These are phyloP conservation scores for Sapria himalayana DNA, from an alignment of 345 rosid genomes.

Conservation along the genomic window DNA sequence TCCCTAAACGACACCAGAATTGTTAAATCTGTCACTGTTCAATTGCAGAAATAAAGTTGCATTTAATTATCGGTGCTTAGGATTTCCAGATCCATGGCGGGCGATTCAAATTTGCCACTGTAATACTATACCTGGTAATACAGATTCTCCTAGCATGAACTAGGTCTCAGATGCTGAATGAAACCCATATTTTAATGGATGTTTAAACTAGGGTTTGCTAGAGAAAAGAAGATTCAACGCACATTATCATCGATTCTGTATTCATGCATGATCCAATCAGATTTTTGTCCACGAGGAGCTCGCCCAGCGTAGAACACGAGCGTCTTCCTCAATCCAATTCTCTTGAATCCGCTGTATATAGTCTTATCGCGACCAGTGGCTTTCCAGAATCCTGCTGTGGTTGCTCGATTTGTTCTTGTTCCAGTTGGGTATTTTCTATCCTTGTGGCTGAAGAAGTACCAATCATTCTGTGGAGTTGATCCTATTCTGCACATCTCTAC, in stretches of 20 bases:
- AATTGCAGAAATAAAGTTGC: too few relatives aligned
- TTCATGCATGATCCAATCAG: constrained; percentile 99
- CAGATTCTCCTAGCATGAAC: too few relatives aligned
- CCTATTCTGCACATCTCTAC: constrained; percentile 85
- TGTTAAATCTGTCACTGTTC: too few relatives aligned
- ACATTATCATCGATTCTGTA: constrained; percentile 67
- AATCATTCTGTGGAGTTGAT: constrained; percentile 79
- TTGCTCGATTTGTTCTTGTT: constrained; percentile 83
- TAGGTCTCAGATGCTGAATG: too few relatives aligned
- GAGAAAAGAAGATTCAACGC: too few relatives aligned
- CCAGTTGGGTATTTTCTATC: constrained; percentile 97
- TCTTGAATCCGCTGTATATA: constrained; percentile 38
- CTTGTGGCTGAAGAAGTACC: constrained; percentile 98
- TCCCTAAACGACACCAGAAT: too few relatives aligned
- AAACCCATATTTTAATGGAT: too few relatives aligned
- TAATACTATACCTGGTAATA: too few relatives aligned
- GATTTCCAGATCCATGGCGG: too few relatives aligned
- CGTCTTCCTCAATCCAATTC: constrained; percentile 86
- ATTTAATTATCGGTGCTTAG: too few relatives aligned
- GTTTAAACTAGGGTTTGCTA: too few relatives aligned
- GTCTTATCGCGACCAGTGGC: constrained; percentile 97
- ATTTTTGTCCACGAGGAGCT: constrained; percentile 94
- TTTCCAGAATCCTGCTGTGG: constrained; percentile 92
- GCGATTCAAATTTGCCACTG: too few relatives aligned
- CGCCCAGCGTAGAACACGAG: constrained; percentile 82